phyloP scores from a whole-genome alignment of 371 early-diverging fungal genomes.

The Nosema muscidifuracis region DNA sequence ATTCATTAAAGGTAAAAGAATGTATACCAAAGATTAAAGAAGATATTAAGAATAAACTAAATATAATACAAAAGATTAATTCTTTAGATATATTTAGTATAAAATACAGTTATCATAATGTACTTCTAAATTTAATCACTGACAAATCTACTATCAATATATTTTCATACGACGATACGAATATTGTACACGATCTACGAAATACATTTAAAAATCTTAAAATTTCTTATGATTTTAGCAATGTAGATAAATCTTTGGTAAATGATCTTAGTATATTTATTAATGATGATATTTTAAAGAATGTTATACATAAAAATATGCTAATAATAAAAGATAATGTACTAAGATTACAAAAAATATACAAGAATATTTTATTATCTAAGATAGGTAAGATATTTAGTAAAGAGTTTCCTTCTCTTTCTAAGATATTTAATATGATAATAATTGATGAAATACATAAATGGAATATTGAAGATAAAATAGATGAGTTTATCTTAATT shows the following conservation, averaged over 20 bases:
- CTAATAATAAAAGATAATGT: neutral
- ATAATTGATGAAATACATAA: neutral
- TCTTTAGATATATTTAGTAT: neutral
- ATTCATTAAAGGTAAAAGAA: conserved; percentile 9
- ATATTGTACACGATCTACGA: neutral
- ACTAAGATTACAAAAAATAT: neutral
- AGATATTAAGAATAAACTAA: conserved; percentile 16
- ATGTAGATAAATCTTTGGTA: neutral
- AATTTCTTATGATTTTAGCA: neutral
- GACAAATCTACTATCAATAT: neutral
- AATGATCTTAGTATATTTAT: conserved; percentile 2
- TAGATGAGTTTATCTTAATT: neutral
- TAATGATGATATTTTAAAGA: neutral
- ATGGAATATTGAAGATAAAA: neutral
- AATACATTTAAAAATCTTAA: neutral
- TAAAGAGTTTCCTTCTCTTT: neutral
- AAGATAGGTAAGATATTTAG: neutral
- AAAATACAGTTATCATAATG: neutral
- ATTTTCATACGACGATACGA: neutral
- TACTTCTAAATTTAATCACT: neutral
- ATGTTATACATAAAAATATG: neutral
- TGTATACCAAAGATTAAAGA: conserved; percentile 18
- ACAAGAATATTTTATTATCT: neutral
- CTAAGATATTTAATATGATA: neutral
- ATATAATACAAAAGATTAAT: neutral